These are phyloP conservation scores for Alternaria sp. DNA, from an alignment of 2,329 filamentous ascomycete genomes.

Conservation along the genomic window DNA sequence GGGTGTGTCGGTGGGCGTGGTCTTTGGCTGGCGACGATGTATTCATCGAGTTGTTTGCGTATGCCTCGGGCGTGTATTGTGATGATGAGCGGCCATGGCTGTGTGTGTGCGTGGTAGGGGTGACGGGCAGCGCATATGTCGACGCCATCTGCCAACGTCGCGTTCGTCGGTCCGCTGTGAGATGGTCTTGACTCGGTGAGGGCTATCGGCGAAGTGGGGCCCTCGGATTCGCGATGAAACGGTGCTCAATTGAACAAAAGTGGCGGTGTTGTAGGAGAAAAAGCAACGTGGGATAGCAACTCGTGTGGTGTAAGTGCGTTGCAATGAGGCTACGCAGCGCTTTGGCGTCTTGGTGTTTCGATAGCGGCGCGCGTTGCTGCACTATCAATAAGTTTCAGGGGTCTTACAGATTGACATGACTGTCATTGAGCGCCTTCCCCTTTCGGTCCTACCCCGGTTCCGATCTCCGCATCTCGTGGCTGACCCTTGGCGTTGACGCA, in stretches of 20 bases:
- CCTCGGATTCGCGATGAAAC: not conserved
- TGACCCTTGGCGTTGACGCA: slow-evolving; percentile 16
- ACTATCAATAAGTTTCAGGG: slow-evolving; percentile 31
- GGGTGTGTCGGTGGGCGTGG: slow-evolving; percentile 40
- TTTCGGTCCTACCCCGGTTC: slow-evolving; percentile 24
- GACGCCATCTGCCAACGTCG: slow-evolving; percentile 51
- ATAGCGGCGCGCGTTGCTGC: slow-evolving; percentile 21
- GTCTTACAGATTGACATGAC: slow-evolving; percentile 24
- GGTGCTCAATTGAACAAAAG: slow-evolving; percentile 4
- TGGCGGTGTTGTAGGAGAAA: not conserved
- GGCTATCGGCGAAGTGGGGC: slow-evolving; percentile 10
- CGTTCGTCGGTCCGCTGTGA: slow-evolving; percentile 25
- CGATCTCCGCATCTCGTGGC: slow-evolving; percentile 22
- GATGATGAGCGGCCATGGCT: slow-evolving; percentile 52
- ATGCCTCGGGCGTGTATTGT: slow-evolving; percentile 42
- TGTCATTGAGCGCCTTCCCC: slow-evolving; percentile 23
- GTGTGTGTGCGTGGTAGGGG: slow-evolving; percentile 42
- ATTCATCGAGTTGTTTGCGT: slow-evolving; percentile 28
- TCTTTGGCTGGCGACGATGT: slow-evolving; percentile 34
- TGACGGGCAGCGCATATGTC: slow-evolving; percentile 55
- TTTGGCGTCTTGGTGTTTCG: slow-evolving; percentile 10
- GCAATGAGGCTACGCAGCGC: slow-evolving; percentile 19
- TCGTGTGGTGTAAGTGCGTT: slow-evolving; percentile 6
- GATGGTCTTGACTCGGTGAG: slow-evolving; percentile 27
- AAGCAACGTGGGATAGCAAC: slow-evolving; percentile 6